phyloP scores from a whole-genome alignment of 352 stramenopile genomes.

The Pythium graminicola region DNA sequence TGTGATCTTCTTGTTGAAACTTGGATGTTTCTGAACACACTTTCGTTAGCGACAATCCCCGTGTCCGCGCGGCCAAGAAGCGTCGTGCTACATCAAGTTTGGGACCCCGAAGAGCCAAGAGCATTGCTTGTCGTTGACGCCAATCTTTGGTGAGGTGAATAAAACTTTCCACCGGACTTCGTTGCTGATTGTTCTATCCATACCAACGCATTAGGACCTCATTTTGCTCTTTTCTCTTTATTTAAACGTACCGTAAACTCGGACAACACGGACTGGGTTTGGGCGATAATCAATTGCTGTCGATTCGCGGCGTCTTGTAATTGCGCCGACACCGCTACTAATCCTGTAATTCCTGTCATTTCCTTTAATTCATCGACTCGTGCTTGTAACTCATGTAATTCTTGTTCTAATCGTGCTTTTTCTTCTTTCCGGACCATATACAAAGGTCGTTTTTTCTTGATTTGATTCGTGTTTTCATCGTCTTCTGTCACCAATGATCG shows the following conservation, averaged over 20 bases:
- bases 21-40: constrained; percentile 19
- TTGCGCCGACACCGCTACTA: neutral
- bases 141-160: constrained; percentile 9
- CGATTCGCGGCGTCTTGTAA: constrained; percentile 10
- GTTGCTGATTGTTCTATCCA: constrained; percentile 2
- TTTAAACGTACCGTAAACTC: constrained; percentile 12
- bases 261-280: constrained; percentile 20
- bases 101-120: constrained; percentile 2
- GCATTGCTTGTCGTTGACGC: constrained; percentile 2
- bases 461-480: too few species aligned
- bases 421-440: constrained; percentile 16
- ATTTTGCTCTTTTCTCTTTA: too few species aligned
- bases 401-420: constrained; percentile 13
- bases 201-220: too few species aligned
- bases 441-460: too few species aligned
- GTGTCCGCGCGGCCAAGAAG: constrained; percentile 23
- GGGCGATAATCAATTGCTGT: constrained; percentile 15
- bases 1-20: constrained; percentile 24
- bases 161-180: constrained; percentile 8
- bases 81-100: constrained; percentile 1
- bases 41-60: constrained; percentile 10
- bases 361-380: constrained; percentile 10
- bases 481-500: too few species aligned
- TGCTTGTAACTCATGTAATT: constrained; percentile 12
- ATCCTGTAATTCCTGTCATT: neutral